Evolutionary conservation across 2,329 filamentous ascomycete species (phyloP).

Genomic region (Alternaria sp.): DNA sequence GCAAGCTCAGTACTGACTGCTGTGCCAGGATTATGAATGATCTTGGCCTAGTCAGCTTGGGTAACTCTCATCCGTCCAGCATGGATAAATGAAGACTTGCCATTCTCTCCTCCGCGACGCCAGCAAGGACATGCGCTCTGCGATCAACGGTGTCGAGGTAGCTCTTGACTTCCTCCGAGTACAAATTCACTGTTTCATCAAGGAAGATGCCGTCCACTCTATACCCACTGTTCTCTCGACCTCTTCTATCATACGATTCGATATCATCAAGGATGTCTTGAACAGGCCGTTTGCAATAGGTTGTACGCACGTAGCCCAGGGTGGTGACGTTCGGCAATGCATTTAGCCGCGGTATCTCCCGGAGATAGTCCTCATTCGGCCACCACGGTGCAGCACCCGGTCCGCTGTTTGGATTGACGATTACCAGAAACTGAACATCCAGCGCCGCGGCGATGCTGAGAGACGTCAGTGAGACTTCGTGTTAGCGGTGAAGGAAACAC

Average conservation of each 20-base stretch:
- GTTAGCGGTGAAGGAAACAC: background rate
- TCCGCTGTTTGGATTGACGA: constrained; percentile 57
- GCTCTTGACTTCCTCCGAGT: constrained; percentile 14
- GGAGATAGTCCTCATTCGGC: constrained; percentile 56
- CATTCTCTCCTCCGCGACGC: constrained; percentile 12
- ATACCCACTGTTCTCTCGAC: constrained; percentile 36
- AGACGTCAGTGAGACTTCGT: background rate
- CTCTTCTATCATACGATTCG: constrained; percentile 54
- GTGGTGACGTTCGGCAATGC: constrained; percentile 55
- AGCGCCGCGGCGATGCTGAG: constrained; percentile 39
- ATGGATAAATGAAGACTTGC: constrained; percentile 8
- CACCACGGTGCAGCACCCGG: constrained; percentile 54
- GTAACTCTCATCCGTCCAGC: background rate
- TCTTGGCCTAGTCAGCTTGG: constrained; percentile 13
- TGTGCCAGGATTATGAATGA: constrained; percentile 41
- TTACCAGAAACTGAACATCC: constrained; percentile 56
- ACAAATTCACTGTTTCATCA: constrained; percentile 55
- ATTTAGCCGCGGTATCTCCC: constrained; percentile 51
- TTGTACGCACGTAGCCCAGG: constrained; percentile 59
- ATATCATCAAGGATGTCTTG: constrained; percentile 48
- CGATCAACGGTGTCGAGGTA: constrained; percentile 30
- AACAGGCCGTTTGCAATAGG: constrained; percentile 49
- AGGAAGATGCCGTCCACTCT: constrained; percentile 59
- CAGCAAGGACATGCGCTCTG: constrained; percentile 12
- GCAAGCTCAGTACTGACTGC: constrained; percentile 28